These are phyloP conservation scores for Solanum pennellii DNA, from an alignment of 257 asterid species.

Conservation along the genomic window DNA sequence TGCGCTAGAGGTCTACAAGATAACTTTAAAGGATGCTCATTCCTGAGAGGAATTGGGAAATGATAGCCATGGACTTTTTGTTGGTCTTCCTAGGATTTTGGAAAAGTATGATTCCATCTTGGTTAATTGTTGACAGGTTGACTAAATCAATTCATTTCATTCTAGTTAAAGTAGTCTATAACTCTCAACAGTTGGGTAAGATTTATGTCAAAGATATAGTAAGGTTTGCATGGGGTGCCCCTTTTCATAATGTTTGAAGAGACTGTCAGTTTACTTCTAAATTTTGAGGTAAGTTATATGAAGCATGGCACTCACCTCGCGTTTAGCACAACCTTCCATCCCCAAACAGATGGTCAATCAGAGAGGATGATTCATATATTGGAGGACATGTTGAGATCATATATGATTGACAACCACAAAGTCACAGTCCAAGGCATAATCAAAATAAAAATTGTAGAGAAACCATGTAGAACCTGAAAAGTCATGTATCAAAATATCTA, in stretches of 20 bases:
- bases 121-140: not conserved
- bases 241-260: not conserved
- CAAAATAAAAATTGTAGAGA: not conserved
- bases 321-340: not conserved
- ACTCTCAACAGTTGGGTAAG: not conserved
- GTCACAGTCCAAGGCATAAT: not conserved
- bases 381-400: not conserved
- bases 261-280: not conserved
- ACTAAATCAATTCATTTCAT: no score
- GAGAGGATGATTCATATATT: no score
- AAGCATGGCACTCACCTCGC: not conserved
- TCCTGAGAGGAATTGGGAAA: not conserved
- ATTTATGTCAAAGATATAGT: not conserved
- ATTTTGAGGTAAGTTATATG: not conserved
- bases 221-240: not conserved
- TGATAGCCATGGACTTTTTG: not conserved
- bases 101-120: not conserved
- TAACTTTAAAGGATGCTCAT: not conserved
- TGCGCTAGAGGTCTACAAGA: no score
- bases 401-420: not conserved
- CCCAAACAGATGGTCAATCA: not conserved
- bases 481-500: not conserved
- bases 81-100: not conserved
- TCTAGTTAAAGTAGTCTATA: not conserved
- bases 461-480: no score